A percentile compares a stretch with the other conserved stretches of the same genome.
Conservation (phyloP, 805 yeast species). For the Pichia exigua region DNA sequence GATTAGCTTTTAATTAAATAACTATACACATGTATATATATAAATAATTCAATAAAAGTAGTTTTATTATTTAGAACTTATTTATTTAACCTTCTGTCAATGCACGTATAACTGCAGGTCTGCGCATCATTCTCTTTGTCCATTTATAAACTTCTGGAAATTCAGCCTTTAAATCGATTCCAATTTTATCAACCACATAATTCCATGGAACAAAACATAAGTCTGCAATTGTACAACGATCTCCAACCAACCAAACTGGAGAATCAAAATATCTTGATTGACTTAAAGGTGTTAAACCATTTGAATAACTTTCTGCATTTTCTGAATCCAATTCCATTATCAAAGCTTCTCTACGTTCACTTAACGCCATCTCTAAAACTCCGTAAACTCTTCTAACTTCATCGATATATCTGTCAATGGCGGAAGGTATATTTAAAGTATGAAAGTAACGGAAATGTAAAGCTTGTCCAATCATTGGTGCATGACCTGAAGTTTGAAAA, state of each 20-base stretch:
- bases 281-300: slow-evolving; percentile 81
- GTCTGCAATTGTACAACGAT: slow-evolving; percentile 77
- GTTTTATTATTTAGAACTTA: too few species aligned
- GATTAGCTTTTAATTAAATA: background rate
- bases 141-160: slow-evolving; percentile 94
- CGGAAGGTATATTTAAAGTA: slow-evolving; percentile 74
- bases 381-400: slow-evolving; percentile 92
- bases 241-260: slow-evolving; percentile 94
- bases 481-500: slow-evolving; percentile 94
- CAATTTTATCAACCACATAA: slow-evolving; percentile 88
- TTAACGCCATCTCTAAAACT: slow-evolving; percentile 89
- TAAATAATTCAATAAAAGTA: background rate
- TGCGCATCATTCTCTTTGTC: slow-evolving; percentile 92
- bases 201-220: slow-evolving; percentile 95
- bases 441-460: slow-evolving; percentile 90
- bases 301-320: slow-evolving; percentile 78
- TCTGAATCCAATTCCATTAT: slow-evolving; percentile 85
- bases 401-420: slow-evolving; percentile 83
- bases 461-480: slow-evolving; percentile 98
- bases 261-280: slow-evolving; percentile 83
- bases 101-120: slow-evolving; percentile 87
- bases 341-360: slow-evolving; percentile 83
- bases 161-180: slow-evolving; percentile 77
- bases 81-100: slow-evolving; percentile 25
- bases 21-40: background rate